A percentile compares a stretch with the other conserved stretches of the same genome.
These are phyloP conservation scores for Elsinoe batatas DNA, from an alignment of 2,329 filamentous ascomycete species.

Conservation along the genomic window DNA sequence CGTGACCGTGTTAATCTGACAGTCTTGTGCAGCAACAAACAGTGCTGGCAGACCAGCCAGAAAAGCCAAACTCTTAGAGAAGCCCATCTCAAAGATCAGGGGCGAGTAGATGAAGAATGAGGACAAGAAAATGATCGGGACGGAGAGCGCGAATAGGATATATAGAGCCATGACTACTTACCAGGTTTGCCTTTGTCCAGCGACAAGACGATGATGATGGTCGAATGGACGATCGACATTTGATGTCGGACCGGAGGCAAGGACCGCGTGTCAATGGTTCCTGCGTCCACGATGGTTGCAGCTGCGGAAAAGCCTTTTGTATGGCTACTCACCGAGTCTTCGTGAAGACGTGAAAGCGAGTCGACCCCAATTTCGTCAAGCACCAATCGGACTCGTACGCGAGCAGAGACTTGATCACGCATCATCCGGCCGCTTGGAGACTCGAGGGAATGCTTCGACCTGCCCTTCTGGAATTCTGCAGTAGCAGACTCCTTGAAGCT, in stretches of 20 bases:
- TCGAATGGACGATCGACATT: constrained; percentile 2
- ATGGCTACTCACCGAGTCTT: not conserved
- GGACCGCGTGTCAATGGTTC: constrained; percentile 1
- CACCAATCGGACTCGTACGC: constrained; percentile 1
- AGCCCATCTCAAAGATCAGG: not conserved
- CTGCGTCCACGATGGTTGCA: not conserved
- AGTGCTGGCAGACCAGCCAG: not conserved
- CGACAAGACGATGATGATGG: not conserved
- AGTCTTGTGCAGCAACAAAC: not conserved
- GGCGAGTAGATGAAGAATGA: not conserved
- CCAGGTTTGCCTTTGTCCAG: not conserved
- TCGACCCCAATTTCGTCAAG: not conserved
- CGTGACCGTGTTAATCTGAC: constrained; percentile 1
- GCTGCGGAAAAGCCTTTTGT: not conserved
- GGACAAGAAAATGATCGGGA: not conserved
- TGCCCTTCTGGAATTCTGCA: constrained; percentile 6
- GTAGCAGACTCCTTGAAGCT: not conserved
- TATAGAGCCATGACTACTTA: constrained; percentile 8
- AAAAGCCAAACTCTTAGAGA: not conserved
- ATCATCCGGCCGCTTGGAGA: not conserved
- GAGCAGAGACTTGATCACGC: not conserved
- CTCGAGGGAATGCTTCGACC: not conserved
- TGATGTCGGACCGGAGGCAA: constrained; percentile 7
- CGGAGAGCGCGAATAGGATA: not conserved
- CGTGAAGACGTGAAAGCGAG: not conserved